Percentiles rank a stretch among this genome's conserved stretches.
Conservation (phyloP, 768 basidiomycete genomes). For the Tylopilus sp. region DNA sequence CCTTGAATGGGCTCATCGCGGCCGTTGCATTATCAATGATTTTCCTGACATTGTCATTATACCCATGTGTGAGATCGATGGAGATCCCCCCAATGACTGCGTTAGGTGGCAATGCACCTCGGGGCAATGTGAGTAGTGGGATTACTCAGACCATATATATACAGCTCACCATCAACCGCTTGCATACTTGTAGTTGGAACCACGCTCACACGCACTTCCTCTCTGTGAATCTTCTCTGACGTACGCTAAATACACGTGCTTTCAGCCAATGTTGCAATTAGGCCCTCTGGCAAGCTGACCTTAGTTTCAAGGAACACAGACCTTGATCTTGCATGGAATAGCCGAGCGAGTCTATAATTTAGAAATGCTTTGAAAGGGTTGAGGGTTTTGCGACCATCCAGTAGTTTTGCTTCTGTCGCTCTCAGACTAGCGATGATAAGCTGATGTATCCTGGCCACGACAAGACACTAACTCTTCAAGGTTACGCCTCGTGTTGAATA, state of each 20-base stretch:
- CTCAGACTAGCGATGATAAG: neutral
- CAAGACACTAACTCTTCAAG: neutral
- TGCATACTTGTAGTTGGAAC: constrained; percentile 6
- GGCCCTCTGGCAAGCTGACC: neutral
- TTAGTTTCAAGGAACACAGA: neutral
- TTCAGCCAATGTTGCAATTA: neutral
- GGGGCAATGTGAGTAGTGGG: neutral
- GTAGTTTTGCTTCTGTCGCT: neutral
- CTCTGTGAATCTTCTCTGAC: constrained; percentile 7
- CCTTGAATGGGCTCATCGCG: constrained; percentile 4
- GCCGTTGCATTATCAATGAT: neutral
- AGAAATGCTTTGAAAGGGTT: neutral
- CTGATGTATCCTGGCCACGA: neutral
- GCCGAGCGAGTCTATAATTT: neutral
- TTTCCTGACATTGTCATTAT: neutral
- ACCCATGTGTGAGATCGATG: neutral
- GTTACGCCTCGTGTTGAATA: neutral
- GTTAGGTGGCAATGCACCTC: neutral
- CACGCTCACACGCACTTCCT: neutral
- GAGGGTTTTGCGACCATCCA: neutral
- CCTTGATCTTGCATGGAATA: neutral
- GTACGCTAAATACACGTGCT: neutral
- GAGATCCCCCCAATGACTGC: neutral
- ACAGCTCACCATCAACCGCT: neutral
- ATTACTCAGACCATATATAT: neutral